Conservation (phyloP, 495 filamentous ascomycete species). For the Neurospora sp. region DNA sequence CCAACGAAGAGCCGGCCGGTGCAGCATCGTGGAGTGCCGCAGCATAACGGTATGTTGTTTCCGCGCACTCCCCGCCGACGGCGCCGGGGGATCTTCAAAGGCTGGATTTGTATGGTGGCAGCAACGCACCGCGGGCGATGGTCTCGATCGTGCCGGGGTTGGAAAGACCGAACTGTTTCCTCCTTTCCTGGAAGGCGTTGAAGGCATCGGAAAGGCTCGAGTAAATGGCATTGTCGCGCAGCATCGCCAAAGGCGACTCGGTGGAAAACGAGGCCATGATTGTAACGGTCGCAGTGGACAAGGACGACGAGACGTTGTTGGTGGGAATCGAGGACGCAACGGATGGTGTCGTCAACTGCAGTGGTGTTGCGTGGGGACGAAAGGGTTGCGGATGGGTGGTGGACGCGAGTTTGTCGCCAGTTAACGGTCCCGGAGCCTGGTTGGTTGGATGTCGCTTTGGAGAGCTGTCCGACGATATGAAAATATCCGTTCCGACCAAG, state of each 20-base stretch:
- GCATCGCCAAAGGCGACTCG: slow-evolving; percentile 51
- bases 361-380: not conserved
- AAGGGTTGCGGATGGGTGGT: not conserved
- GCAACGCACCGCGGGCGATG: slow-evolving; percentile 49
- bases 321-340: not conserved
- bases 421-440: not conserved
- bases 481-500: not conserved
- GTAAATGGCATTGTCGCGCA: slow-evolving; percentile 62
- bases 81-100: not conserved
- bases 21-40: not conserved
- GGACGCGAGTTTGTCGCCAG: not conserved
- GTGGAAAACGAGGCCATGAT: slow-evolving; percentile 35
- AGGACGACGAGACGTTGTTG: not conserved
- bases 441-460: not conserved
- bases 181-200: slow-evolving; percentile 69
- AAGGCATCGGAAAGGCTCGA: slow-evolving; percentile 66
- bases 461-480: not conserved
- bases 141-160: slow-evolving; percentile 92
- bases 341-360: not conserved
- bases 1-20: not conserved
- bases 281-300: slow-evolving; percentile 13
- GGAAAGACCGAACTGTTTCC: slow-evolving; percentile 74
- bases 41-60: not conserved
- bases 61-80: not conserved
- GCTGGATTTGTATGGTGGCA: not conserved